phyloP scores from a whole-genome alignment of 768 basidiomycete species.

The Tricholomella constricta region DNA sequence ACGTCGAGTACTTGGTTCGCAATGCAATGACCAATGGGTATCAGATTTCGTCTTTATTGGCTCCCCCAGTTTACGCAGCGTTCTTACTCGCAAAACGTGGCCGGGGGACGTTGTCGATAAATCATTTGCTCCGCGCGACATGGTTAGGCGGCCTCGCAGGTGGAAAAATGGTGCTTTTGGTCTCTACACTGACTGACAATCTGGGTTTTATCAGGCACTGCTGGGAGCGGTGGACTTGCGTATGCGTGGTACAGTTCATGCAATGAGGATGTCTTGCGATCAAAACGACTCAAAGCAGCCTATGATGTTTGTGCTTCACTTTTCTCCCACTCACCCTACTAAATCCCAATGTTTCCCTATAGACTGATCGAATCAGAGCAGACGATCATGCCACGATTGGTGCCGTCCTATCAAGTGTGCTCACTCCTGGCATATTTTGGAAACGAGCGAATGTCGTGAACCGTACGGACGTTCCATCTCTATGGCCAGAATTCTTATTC shows the following conservation, averaged over 20 bases:
- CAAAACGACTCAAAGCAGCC: conserved; percentile 48
- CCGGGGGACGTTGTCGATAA: conserved; percentile 54
- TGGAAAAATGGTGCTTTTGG: conserved; percentile 23
- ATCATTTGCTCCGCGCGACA: conserved; percentile 67
- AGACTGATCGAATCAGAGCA: conserved; percentile 61
- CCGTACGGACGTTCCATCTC: conserved; percentile 39
- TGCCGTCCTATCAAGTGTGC: conserved; percentile 57
- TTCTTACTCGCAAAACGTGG: conserved; percentile 58
- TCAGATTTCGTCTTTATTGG: conserved; percentile 62
- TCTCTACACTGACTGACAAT: neutral
- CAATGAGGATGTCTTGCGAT: conserved; percentile 48
- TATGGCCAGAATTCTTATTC: neutral
- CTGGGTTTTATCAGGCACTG: conserved; percentile 39
- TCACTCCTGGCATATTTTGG: conserved; percentile 75
- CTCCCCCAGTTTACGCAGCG: conserved; percentile 60
- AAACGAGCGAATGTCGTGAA: conserved; percentile 63
- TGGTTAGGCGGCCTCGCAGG: conserved; percentile 72
- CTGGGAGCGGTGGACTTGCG: conserved; percentile 55
- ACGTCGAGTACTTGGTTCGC: conserved; percentile 68
- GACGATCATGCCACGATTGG: conserved; percentile 82
- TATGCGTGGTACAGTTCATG: conserved; percentile 62
- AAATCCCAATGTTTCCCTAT: conserved; percentile 1
- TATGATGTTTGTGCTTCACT: conserved; percentile 53
- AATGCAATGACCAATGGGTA: conserved; percentile 68
- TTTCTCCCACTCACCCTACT: neutral